phyloP scores from a whole-genome alignment of 495 filamentous ascomycete genomes.

The Aspergillus ellipticus region DNA sequence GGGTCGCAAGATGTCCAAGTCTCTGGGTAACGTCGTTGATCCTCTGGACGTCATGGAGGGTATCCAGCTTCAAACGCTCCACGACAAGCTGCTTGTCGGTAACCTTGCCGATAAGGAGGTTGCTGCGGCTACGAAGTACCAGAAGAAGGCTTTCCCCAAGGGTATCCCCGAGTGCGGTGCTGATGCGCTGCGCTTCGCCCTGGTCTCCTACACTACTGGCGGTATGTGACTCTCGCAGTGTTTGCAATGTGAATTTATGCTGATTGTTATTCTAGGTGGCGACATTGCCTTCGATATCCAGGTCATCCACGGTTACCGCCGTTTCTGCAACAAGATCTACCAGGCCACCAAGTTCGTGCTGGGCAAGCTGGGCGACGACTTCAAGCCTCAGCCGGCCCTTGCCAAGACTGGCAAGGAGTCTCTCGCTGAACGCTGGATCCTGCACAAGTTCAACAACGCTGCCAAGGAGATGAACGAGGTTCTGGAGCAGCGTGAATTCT shows the following conservation, averaged over 20 bases:
- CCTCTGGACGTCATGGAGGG: conserved; percentile 76
- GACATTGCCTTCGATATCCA: conserved; percentile 84
- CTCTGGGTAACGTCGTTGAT: conserved; percentile 78
- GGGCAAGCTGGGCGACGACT: conserved; percentile 69
- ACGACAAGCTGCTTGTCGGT: conserved; percentile 64
- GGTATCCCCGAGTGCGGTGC: conserved; percentile 87
- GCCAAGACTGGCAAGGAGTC: conserved; percentile 62
- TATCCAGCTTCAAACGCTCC: conserved; percentile 62
- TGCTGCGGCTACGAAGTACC: conserved; percentile 67
- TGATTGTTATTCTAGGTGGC: conserved; percentile 37
- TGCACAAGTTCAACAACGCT: conserved; percentile 72
- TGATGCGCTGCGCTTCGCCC: conserved; percentile 78
- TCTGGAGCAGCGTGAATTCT: conserved; percentile 70
- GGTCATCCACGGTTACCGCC: conserved; percentile 77
- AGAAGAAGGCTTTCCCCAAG: conserved; percentile 71
- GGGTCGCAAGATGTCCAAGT: conserved; percentile 83
- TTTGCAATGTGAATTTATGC: not conserved
- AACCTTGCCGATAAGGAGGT: conserved; percentile 75
- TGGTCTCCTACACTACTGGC: conserved; percentile 81
- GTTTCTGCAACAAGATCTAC: conserved; percentile 92
- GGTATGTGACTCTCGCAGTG: conserved; percentile 40
- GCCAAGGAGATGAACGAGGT: conserved; percentile 70
- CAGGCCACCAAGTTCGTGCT: conserved; percentile 85
- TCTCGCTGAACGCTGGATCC: conserved; percentile 78
- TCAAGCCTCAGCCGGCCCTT: conserved; percentile 55